Evolutionary conservation across 2,329 filamentous ascomycete species (phyloP), one percentile per base, ranked within the genome.

Genomic region (Trichoderma guizhouense): DNA sequence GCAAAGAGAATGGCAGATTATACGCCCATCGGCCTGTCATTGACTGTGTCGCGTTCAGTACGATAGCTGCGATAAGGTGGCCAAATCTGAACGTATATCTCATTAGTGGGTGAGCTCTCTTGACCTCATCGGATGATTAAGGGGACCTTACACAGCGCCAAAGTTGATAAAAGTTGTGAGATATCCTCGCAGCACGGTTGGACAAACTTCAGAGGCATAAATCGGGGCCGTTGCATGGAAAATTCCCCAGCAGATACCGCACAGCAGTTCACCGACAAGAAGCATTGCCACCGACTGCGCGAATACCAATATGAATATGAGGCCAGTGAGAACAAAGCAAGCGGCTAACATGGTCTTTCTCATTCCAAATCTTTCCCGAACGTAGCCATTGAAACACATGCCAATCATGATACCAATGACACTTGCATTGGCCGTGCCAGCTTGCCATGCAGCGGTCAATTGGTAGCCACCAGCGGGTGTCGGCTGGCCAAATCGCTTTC

Each of bases 231-330:
- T 24, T 58, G 72, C 72, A 71, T 43, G 39, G 7, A 86, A 86
- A 0, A 61, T 34, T 26, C 85, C 85, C 62, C 81, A 84, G 5
- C 30, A 34, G n/a, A 61, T 61, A 2, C 58, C 58, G 32, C 58
- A 61, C 5, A 86, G 79, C 9, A 86, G 73, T 72, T 86, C 81
- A 0, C 83, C 84, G 0, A 43, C 39, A 43, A 43, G 39, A 43
- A 43, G 39, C 39, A 43, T 43, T 43, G 39, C 39, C 39, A 43
- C 39, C 39, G 39, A 43, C 39, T 43, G 18, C 39, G 39, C 39
- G 39, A 43, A 43, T 18, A 81, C 76, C 6, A 85, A 76, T 1
- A 86, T 76, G 67, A 84, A 85, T 47, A 88, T 83, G 72, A 84
- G 84, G 21, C 75, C 76, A 11, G 79, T 77, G 78, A 84, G 74